A percentile compares a stretch with the other conserved stretches of the same genome.
Evolutionary conservation across 1,139 yeast species (phyloP).

Genomic region (Suhomyces yuchorum): DNA sequence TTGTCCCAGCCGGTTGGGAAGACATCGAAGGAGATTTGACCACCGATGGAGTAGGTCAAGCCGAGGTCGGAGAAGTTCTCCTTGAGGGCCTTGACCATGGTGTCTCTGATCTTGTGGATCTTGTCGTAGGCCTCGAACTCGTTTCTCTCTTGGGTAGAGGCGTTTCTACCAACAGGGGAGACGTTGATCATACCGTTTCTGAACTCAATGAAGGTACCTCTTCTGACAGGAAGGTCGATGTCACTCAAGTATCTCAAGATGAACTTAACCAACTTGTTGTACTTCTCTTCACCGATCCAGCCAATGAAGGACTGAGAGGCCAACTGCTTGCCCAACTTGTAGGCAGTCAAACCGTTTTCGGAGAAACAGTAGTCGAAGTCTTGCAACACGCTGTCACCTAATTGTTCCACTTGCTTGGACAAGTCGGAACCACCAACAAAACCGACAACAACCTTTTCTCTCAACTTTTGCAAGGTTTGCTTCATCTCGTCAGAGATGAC

Average conservation of each 20-base stretch:
- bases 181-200: slow-evolving; percentile 99
- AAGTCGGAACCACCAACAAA: slow-evolving; percentile 98
- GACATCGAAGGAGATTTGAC: slow-evolving; percentile 98
- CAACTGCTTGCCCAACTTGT: slow-evolving; percentile 82
- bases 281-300: slow-evolving; percentile 95
- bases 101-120: slow-evolving; percentile 75
- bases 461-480: slow-evolving; percentile 66
- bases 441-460: slow-evolving; percentile 91
- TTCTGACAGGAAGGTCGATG: slow-evolving; percentile 86
- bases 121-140: slow-evolving; percentile 87
- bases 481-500: slow-evolving; percentile 78
- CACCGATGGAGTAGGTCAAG: slow-evolving; percentile 96
- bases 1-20: slow-evolving; percentile 99
- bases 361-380: slow-evolving; percentile 95
- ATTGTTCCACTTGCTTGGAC: slow-evolving; percentile 92
- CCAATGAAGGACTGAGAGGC: slow-evolving; percentile 91
- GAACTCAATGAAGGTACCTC: slow-evolving; percentile 98
- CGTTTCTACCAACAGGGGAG: slow-evolving; percentile 98
- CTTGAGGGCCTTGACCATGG: slow-evolving; percentile 80
- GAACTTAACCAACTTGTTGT: slow-evolving; percentile 84
- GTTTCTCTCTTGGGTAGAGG: slow-evolving; percentile 88
- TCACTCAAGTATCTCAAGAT: slow-evolving; percentile 82
- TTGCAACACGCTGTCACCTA: slow-evolving; percentile 73
- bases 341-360: slow-evolving; percentile 97
- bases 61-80: slow-evolving; percentile 79